These are phyloP conservation scores for Pyrenochaeta sp. DNA, from an alignment of 2,329 filamentous ascomycete genomes.

Conservation along the genomic window DNA sequence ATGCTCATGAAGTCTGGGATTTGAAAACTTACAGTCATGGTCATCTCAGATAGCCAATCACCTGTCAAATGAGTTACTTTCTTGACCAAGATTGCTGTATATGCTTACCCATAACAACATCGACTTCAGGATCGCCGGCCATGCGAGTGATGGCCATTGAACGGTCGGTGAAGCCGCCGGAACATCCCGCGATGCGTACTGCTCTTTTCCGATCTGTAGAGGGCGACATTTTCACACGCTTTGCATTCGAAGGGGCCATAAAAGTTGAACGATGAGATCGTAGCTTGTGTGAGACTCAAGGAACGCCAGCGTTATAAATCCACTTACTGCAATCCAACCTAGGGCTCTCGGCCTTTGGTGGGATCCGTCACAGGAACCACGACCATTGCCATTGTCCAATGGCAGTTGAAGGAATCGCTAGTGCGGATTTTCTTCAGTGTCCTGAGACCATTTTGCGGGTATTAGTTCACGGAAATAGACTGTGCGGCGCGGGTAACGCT, in stretches of 20 bases:
- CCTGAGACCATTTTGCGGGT: slow-evolving; percentile 16
- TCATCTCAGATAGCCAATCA: slow-evolving; percentile 41
- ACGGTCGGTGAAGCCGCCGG: slow-evolving; percentile 51
- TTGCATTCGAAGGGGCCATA: slow-evolving; percentile 7
- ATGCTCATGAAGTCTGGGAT: not conserved
- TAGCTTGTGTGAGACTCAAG: not conserved
- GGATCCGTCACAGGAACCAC: slow-evolving; percentile 9
- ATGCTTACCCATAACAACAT: slow-evolving; percentile 32
- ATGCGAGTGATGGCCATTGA: slow-evolving; percentile 44
- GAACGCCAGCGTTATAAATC: slow-evolving; percentile 18
- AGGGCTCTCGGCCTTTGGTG: slow-evolving; percentile 6
- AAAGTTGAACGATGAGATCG: too few species aligned
- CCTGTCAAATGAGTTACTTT: slow-evolving; percentile 12
- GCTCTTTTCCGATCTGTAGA: slow-evolving; percentile 29
- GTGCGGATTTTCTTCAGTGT: slow-evolving; percentile 7
- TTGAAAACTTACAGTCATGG: slow-evolving; percentile 26
- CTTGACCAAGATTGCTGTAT: not conserved
- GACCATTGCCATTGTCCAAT: slow-evolving; percentile 11
- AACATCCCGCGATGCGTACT: slow-evolving; percentile 44
- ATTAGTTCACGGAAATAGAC: slow-evolving; percentile 17
- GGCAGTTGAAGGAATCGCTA: not conserved
- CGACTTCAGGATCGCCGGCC: slow-evolving; percentile 36
- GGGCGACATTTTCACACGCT: slow-evolving; percentile 17
- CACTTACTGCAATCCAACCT: not conserved
- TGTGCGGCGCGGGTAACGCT: slow-evolving; percentile 17